A percentile compares a stretch with the other conserved stretches of the same genome.
phyloP scores from a whole-genome alignment of 176 grass and related monocot species.

The Oryza punctata region DNA sequence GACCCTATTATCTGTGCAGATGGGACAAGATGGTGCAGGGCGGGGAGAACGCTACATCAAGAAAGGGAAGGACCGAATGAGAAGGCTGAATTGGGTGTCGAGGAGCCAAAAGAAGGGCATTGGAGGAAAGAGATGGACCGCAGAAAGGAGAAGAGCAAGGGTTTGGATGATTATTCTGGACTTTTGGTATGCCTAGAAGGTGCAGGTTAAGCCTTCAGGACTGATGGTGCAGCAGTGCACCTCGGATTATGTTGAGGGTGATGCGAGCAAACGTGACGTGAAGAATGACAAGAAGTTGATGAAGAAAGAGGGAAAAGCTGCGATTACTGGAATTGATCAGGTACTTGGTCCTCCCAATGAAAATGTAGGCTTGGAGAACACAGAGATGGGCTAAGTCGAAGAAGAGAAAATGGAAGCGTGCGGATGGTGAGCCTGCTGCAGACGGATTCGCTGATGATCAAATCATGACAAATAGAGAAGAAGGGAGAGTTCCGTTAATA shows the following conservation, averaged over 20 bases:
- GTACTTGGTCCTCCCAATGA: background rate
- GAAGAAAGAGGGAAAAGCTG: conserved; percentile 14
- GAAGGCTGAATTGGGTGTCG: too few relatives aligned
- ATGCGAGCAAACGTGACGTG: background rate
- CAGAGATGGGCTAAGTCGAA: conserved; percentile 10
- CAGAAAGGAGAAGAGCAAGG: too few relatives aligned
- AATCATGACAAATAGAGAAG: background rate
- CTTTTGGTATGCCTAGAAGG: background rate
- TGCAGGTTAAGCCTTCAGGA: background rate
- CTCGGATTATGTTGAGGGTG: background rate
- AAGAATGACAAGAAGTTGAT: background rate
- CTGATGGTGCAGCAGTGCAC: background rate
- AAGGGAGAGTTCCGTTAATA: too few relatives aligned
- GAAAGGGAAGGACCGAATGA: too few relatives aligned
- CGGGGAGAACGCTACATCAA: too few relatives aligned
- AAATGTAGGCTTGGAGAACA: conserved; percentile 21
- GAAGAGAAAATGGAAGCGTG: conserved; percentile 27
- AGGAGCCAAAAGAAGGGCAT: too few relatives aligned
- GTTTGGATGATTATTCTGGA: too few relatives aligned
- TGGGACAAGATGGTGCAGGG: too few relatives aligned
- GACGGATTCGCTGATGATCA: background rate
- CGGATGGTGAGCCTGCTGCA: background rate
- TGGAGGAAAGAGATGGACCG: too few relatives aligned
- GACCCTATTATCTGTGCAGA: too few relatives aligned
- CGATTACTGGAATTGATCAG: background rate